A percentile compares a stretch with the other conserved stretches of the same genome.
Evolutionary conservation across 2,329 filamentous ascomycete species (phyloP).

Genomic region (Colletotrichum viniferum): DNA sequence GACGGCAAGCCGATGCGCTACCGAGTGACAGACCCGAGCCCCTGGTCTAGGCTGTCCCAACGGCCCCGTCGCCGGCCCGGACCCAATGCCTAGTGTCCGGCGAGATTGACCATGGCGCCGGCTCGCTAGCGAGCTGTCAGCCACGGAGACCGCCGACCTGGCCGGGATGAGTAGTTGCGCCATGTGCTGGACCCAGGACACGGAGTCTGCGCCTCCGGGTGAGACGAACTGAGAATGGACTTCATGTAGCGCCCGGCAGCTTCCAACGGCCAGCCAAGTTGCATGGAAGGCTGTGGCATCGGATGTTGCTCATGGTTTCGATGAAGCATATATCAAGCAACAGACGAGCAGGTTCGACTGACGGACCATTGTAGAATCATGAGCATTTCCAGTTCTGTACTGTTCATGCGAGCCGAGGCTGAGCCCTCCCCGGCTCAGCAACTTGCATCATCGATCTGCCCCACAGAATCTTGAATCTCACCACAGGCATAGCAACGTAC

Average conservation of each 20-base stretch:
- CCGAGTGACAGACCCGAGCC: neutral
- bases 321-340: neutral
- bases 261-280: neutral
- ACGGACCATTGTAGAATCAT: neutral
- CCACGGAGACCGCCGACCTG: neutral
- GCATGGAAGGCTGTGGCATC: neutral
- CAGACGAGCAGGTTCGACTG: neutral
- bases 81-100: neutral
- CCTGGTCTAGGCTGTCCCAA: neutral
- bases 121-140: neutral
- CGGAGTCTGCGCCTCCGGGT: neutral
- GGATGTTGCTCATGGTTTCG: neutral
- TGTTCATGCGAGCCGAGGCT: slow-evolving; percentile 7
- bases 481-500: neutral
- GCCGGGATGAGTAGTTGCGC: neutral
- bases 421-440: neutral
- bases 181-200: neutral
- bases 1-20: neutral
- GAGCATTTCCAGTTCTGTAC: neutral
- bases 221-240: neutral
- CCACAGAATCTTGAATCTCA: slow-evolving; percentile 4
- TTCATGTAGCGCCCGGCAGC: neutral
- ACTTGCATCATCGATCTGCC: slow-evolving; percentile 2
- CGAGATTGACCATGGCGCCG: neutral
- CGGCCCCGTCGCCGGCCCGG: neutral